Evolutionary conservation across 345 rosid genomes (phyloP).

Genomic region (Eucalyptus cladocalyx): DNA sequence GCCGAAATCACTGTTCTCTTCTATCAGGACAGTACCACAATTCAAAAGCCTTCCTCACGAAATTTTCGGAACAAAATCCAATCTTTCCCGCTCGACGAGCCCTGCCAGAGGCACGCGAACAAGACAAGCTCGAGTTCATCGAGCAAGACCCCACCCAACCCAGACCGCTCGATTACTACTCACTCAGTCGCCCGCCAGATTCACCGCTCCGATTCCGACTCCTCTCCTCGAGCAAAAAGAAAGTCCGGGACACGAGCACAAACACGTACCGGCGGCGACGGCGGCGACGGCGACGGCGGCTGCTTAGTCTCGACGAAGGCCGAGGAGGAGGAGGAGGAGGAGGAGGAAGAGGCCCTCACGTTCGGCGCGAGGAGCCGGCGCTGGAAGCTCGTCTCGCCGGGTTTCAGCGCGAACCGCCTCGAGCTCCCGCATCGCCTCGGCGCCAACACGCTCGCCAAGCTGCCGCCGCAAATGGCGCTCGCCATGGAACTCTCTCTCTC

Average conservation of each 20-base stretch:
- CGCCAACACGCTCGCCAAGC: neutral
- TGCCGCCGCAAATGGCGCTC: neutral
- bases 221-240: neutral
- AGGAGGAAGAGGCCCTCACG: constrained; percentile 31
- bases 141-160: neutral
- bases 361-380: neutral
- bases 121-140: neutral
- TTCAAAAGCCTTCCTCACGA: neutral
- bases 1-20: neutral
- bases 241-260: neutral
- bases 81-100: neutral
- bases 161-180: neutral
- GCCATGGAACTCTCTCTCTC: neutral
- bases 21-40: neutral
- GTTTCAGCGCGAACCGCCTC: neutral
- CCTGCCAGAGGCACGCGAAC: neutral
- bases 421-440: neutral
- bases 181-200: neutral
- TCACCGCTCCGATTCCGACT: neutral
- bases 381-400: neutral
- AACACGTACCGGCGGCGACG: neutral
- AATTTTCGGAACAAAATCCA: neutral
- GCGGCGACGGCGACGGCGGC: neutral
- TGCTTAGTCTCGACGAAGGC: constrained; percentile 33
- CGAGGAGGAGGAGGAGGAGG: constrained; percentile 13